Conservation (phyloP, 108 stramenopile species). For the Mayamaea pseudoterrestris region DNA sequence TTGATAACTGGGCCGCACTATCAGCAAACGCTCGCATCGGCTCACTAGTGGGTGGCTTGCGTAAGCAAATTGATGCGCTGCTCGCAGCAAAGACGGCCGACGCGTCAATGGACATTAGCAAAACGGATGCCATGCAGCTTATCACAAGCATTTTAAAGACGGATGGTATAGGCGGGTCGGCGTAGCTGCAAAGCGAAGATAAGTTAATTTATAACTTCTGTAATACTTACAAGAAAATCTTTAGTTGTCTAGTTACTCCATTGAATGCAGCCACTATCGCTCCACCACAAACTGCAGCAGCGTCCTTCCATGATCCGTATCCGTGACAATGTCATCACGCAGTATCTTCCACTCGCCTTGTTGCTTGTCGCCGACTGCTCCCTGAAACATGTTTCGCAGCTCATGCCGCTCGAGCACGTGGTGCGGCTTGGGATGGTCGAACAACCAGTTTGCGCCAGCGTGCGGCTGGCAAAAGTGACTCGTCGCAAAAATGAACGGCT, state of each 20-base stretch:
- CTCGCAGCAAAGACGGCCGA: conserved; percentile 47
- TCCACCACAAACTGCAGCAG: conserved; percentile 73
- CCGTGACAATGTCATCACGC: conserved; percentile 43
- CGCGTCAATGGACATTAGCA: conserved; percentile 44
- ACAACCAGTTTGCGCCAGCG: conserved; percentile 47
- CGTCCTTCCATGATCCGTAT: conserved; percentile 72
- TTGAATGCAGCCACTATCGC: too few species aligned
- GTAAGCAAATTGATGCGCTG: conserved; percentile 60
- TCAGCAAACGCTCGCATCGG: conserved; percentile 84
- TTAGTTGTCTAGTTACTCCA: too few species aligned
- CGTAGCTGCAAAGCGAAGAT: too few species aligned
- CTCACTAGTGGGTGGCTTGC: conserved; percentile 76
- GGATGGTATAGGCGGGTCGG: too few species aligned
- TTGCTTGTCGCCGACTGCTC: too few species aligned
- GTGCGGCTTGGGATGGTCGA: conserved; percentile 69
- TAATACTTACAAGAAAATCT: too few species aligned
- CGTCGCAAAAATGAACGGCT: conserved; percentile 54
- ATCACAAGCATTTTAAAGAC: too few species aligned
- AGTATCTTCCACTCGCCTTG: conserved; percentile 69
- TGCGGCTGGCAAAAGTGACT: conserved; percentile 64
- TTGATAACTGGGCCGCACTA: conserved; percentile 73
- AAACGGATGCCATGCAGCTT: conserved; percentile 49
- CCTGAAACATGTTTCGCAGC: conserved; percentile 18
- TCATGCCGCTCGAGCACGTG: conserved; percentile 56
- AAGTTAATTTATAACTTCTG: too few species aligned